Percentiles rank a stretch among this genome's conserved stretches.
These are phyloP conservation scores for Kwoniella sp. DNA, from an alignment of 768 basidiomycete genomes.

Conservation along the genomic window DNA sequence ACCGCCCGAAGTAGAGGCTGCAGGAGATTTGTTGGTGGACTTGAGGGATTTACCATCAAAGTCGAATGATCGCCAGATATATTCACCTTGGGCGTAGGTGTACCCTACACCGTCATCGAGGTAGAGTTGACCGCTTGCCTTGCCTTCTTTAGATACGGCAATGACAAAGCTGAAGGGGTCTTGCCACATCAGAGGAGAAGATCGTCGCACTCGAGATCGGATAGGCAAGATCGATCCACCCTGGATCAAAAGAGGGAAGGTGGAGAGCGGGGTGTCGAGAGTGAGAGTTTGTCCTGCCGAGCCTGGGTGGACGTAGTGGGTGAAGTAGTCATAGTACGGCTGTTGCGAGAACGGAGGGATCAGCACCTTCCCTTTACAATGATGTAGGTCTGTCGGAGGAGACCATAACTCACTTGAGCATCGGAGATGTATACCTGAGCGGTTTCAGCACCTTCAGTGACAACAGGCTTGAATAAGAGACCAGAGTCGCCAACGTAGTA, in stretches of 20 bases:
- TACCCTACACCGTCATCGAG: constrained; percentile 91
- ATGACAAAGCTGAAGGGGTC: constrained; percentile 93
- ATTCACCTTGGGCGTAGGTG: constrained; percentile 71
- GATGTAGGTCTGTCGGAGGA: not conserved
- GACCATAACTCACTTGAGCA: constrained; percentile 64
- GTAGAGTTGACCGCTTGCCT: constrained; percentile 82
- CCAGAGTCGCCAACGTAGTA: constrained; percentile 88
- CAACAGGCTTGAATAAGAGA: constrained; percentile 87
- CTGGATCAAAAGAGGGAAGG: constrained; percentile 81
- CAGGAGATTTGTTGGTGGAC: constrained; percentile 61
- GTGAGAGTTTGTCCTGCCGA: constrained; percentile 61
- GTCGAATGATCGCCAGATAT: constrained; percentile 78
- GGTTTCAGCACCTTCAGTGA: constrained; percentile 68
- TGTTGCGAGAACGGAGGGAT: constrained; percentile 44
- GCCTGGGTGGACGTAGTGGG: constrained; percentile 63
- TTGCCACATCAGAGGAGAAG: constrained; percentile 81
- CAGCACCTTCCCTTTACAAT: not conserved
- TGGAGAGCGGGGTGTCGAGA: constrained; percentile 75
- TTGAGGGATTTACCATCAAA: constrained; percentile 60
- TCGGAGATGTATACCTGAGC: constrained; percentile 81
- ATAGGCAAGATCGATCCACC: constrained; percentile 89
- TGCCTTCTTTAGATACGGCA: constrained; percentile 63
- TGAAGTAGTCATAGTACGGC: constrained; percentile 96
- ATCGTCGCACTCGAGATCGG: constrained; percentile 79
- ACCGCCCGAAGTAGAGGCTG: constrained; percentile 52